Percentiles rank a stretch among this genome's conserved stretches.
These are phyloP conservation scores for Mycena olivaceomarginata DNA, from an alignment of 768 basidiomycete species.

Conservation along the genomic window DNA sequence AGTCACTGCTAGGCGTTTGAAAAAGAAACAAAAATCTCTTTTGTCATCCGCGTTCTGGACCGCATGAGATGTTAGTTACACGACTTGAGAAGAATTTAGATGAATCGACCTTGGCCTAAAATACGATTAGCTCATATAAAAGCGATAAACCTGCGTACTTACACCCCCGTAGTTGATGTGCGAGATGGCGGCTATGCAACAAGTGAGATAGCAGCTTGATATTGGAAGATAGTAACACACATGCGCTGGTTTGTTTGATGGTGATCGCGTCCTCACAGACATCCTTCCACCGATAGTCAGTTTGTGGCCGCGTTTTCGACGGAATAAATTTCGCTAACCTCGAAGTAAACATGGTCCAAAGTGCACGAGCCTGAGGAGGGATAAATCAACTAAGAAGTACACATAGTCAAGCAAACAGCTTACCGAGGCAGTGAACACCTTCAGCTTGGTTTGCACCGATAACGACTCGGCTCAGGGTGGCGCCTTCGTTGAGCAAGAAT, in stretches of 20 bases:
- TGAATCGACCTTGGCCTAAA: slow-evolving; percentile 52
- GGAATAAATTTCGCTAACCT: slow-evolving; percentile 43
- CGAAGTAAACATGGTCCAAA: slow-evolving; percentile 55
- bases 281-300: slow-evolving; percentile 44
- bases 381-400: neutral
- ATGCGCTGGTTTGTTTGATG: slow-evolving; percentile 62
- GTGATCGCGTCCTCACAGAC: slow-evolving; percentile 64
- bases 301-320: neutral
- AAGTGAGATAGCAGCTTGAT: neutral
- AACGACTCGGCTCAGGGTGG: slow-evolving; percentile 61
- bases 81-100: neutral
- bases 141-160: neutral
- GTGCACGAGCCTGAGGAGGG: slow-evolving; percentile 51
- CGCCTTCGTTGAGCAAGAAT: slow-evolving; percentile 63
- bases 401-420: neutral
- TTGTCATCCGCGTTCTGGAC: slow-evolving; percentile 57
- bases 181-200: slow-evolving; percentile 8
- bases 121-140: neutral
- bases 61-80: neutral
- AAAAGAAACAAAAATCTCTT: slow-evolving; percentile 1
- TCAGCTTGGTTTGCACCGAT: slow-evolving; percentile 65
- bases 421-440: slow-evolving; percentile 63
- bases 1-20: neutral
- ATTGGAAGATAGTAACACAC: neutral
- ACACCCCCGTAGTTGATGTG: slow-evolving; percentile 23